These are phyloP conservation scores for Raphidocelis subcapitata DNA, from an alignment of 139 green algal genomes.

Conservation along the genomic window DNA sequence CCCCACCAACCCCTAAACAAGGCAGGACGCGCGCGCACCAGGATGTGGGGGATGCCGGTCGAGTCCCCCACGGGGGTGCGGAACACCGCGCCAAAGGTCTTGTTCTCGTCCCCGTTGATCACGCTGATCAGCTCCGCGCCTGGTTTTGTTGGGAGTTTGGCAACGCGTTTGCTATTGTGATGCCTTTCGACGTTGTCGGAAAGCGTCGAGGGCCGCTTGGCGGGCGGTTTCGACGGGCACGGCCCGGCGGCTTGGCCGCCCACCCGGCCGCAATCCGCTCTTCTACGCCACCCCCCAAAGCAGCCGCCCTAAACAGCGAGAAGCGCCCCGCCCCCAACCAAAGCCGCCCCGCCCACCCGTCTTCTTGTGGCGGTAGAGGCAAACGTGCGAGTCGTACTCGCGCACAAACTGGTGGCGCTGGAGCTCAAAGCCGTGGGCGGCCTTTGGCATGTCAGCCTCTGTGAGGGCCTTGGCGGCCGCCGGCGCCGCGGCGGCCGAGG, in stretches of 20 bases:
- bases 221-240: too few species aligned
- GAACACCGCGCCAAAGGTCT: slow-evolving; percentile 97
- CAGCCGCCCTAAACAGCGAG: too few species aligned
- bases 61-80: slow-evolving; percentile 88
- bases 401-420: slow-evolving; percentile 77
- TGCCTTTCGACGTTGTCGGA: too few species aligned
- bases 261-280: too few species aligned
- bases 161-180: too few species aligned
- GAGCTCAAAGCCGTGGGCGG: slow-evolving; percentile 84
- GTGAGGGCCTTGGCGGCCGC: neutral
- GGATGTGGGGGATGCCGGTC: slow-evolving; percentile 91
- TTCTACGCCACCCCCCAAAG: too few species aligned
- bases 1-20: too few species aligned
- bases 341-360: slow-evolving; percentile 45
- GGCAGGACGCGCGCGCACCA: slow-evolving; percentile 92
- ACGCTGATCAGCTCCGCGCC: slow-evolving; percentile 95
- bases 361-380: slow-evolving; percentile 84
- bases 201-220: too few species aligned
- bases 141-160: slow-evolving; percentile 35
- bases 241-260: too few species aligned
- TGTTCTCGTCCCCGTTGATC: slow-evolving; percentile 97
- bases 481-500: slow-evolving; percentile 19
- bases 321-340: neutral
- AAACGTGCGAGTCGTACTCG: slow-evolving; percentile 82
- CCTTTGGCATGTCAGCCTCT: slow-evolving; percentile 23